These are phyloP conservation scores for Entomortierella lignicola DNA, from an alignment of 192 early-diverging fungal species.

Conservation along the genomic window DNA sequence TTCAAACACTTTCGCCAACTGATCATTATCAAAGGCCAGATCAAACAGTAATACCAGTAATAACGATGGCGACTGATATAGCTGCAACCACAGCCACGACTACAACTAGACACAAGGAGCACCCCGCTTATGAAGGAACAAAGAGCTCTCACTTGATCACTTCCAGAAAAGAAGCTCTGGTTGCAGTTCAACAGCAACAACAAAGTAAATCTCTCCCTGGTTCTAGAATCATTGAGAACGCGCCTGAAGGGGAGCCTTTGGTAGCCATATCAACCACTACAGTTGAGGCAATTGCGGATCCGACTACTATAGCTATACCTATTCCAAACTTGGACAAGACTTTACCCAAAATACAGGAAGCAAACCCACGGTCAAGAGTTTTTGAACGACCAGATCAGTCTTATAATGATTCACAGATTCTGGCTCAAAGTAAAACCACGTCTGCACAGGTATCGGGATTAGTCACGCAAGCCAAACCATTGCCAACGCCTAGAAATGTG, in stretches of 20 bases:
- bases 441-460: background rate
- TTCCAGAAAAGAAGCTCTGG: background rate
- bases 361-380: conserved; percentile 10
- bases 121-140: background rate
- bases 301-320: background rate
- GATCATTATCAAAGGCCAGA: background rate
- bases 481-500: background rate
- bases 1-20: conserved; percentile 21
- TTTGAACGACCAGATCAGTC: conserved; percentile 32
- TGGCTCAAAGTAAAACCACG: too few relatives aligned
- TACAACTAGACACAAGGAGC: background rate
- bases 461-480: background rate
- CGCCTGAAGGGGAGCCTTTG: background rate
- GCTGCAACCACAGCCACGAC: background rate
- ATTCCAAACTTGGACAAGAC: conserved; percentile 43
- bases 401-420: too few relatives aligned
- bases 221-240: background rate
- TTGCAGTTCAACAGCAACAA: background rate
- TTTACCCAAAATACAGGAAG: conserved; percentile 40
- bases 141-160: conserved; percentile 3
- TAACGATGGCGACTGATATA: background rate
- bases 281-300: background rate
- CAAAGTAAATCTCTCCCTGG: conserved; percentile 20
- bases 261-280: conserved; percentile 1
- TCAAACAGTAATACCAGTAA: background rate